A percentile compares a stretch with the other conserved stretches of the same genome.
phyloP scores from a whole-genome alignment of 225 moss, liverwort and hornwort species.

The Sphagnum contortum region DNA sequence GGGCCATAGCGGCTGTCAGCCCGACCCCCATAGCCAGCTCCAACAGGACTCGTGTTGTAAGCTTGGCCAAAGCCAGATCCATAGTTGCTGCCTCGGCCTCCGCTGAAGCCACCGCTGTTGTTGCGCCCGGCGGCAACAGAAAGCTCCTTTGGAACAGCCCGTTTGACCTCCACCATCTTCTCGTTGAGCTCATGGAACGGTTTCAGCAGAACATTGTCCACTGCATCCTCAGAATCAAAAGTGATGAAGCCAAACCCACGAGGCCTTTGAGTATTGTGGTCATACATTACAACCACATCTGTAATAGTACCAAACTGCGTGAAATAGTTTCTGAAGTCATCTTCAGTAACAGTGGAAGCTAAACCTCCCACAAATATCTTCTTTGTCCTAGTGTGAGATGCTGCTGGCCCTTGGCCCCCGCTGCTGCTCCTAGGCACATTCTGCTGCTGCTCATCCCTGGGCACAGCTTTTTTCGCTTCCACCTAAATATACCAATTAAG shows the following conservation, averaged over 20 bases:
- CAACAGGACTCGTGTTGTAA: slow-evolving; percentile 65
- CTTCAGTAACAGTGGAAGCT: slow-evolving; percentile 15
- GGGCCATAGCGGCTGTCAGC: slow-evolving; percentile 83
- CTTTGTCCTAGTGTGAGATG: slow-evolving; percentile 17
- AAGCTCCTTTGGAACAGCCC: too few species aligned
- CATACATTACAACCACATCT: slow-evolving; percentile 19
- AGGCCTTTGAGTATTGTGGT: slow-evolving; percentile 18
- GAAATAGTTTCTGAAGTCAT: slow-evolving; percentile 21
- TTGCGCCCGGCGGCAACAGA: too few species aligned
- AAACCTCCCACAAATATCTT: slow-evolving; percentile 24
- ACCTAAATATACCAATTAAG: slow-evolving; percentile 35
- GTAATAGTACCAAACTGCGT: slow-evolving; percentile 21
- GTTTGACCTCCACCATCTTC: too few species aligned
- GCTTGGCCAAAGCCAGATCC: too few species aligned
- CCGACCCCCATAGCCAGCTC: slow-evolving; percentile 85
- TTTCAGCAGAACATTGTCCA: slow-evolving; percentile 13
- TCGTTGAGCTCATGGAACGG: too few species aligned
- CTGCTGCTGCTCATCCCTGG: slow-evolving; percentile 91
- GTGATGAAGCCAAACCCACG: slow-evolving; percentile 21
- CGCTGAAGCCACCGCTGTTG: too few species aligned
- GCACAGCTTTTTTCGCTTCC: slow-evolving; percentile 99
- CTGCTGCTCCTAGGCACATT: slow-evolving; percentile 90
- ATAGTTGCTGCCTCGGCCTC: too few species aligned
- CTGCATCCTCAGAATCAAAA: slow-evolving; percentile 19
- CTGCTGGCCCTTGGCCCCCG: slow-evolving; percentile 21